Conservation (phyloP, 257 asterid species). For the Vinca minor region DNA sequence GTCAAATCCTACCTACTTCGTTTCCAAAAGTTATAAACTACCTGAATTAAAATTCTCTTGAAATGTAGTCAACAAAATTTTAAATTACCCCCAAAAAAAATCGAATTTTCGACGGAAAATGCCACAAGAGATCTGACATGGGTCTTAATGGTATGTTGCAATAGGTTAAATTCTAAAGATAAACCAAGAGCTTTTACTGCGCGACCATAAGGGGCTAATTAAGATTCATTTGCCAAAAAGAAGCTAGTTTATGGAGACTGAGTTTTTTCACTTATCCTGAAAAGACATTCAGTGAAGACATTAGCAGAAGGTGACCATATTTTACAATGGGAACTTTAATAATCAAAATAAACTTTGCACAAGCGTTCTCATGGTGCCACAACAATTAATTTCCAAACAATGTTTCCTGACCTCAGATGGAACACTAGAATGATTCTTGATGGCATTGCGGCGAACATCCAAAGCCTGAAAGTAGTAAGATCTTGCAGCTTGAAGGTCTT, state of each 20-base stretch:
- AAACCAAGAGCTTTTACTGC: neutral
- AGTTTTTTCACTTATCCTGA: neutral
- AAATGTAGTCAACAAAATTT: too few relatives aligned
- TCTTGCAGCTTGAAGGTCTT: slow-evolving; percentile 72
- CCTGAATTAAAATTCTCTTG: neutral
- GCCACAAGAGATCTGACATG: neutral
- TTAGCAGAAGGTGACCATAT: neutral
- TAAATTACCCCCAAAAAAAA: too few relatives aligned
- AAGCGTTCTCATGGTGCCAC: neutral
- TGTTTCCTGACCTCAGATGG: slow-evolving; percentile 67
- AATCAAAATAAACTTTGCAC: neutral
- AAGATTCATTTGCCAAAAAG: neutral
- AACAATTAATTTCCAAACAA: neutral
- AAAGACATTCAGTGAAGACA: neutral
- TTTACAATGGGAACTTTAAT: neutral
- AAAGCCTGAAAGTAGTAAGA: slow-evolving; percentile 70
- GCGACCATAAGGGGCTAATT: neutral
- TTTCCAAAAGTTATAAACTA: neutral
- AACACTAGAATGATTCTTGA: slow-evolving; percentile 36
- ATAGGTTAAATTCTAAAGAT: neutral
- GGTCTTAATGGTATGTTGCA: too few relatives aligned
- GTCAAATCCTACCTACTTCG: neutral
- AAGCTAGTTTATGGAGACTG: neutral
- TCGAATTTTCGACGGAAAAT: neutral
- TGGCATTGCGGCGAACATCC: slow-evolving; percentile 75